Evolutionary conservation across 1,284 basidiomycete species (phyloP).

Genomic region (Ustilago shanxiensis): DNA sequence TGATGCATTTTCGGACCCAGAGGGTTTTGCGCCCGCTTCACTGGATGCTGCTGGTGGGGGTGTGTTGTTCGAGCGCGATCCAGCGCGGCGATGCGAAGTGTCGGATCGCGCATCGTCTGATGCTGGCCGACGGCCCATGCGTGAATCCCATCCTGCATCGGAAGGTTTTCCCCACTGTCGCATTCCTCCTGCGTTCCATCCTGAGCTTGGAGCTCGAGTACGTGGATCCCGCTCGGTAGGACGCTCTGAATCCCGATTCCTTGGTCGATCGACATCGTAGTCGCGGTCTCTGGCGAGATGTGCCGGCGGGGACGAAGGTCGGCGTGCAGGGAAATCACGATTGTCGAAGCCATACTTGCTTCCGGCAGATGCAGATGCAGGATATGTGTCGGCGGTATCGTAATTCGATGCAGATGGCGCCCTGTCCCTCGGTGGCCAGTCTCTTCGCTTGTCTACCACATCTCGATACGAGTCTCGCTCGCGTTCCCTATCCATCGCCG

Average conservation of each 20-base stretch:
- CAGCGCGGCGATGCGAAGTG: constrained; percentile 26
- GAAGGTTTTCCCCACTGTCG: constrained; percentile 43
- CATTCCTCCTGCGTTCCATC: constrained; percentile 29
- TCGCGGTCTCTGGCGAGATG: constrained; percentile 26
- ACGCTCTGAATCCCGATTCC: constrained; percentile 44
- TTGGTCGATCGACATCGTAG: constrained; percentile 39
- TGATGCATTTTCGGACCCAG: constrained; percentile 28
- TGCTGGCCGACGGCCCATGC: constrained; percentile 20
- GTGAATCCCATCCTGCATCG: constrained; percentile 36
- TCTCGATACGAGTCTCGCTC: constrained; percentile 36
- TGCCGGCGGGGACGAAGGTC: constrained; percentile 30
- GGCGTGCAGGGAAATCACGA: constrained; percentile 32
- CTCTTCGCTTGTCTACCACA: constrained; percentile 29
- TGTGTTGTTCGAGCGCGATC: constrained; percentile 29
- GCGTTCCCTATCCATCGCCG: constrained; percentile 34
- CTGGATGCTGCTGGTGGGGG: constrained; percentile 33
- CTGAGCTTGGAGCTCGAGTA: constrained; percentile 23
- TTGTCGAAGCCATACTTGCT: constrained; percentile 39
- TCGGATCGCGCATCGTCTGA: constrained; percentile 42
- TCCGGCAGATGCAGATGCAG: constrained; percentile 11
- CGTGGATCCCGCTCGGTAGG: constrained; percentile 30
- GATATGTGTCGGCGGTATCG: constrained; percentile 19
- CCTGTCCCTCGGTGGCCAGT: constrained; percentile 29
- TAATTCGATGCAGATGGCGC: constrained; percentile 7
- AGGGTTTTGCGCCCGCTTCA: constrained; percentile 11